Evolutionary conservation across 2,329 filamentous ascomycete species (phyloP), one percentile per base, ranked within the genome.

Genomic region (Escovopsis sp.): DNA sequence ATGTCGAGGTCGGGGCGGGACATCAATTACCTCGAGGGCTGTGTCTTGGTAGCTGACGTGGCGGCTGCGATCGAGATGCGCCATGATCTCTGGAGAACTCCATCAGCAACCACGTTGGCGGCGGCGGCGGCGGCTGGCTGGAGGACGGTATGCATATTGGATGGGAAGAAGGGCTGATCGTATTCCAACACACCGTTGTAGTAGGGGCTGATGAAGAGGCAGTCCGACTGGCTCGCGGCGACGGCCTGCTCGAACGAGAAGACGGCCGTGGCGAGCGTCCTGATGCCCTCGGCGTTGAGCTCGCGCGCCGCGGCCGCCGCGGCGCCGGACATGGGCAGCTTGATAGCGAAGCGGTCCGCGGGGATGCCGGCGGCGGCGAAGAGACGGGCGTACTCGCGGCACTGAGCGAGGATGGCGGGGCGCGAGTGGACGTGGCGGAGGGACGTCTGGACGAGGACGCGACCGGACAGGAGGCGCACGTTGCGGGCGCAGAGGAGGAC

Each of bases 191-290:
- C 43, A 52, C 50, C 48, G 18, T 53, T 51, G 26, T 45, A 51
- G 28, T 53, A 52, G 9, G 49, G 51, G 38, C 51, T 52, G 33
- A 53, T 50, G 34, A 45, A 51, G 4, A 52, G 42, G 40, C 51
- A 53, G 11, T 43, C 39, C 11, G 50, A 44, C 44, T 53, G 51
- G 32, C 50, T 52, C 4, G 51, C 51, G 19, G 51, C 51, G 41
- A 53, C 41, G n/a, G 46, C 51, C 44, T 52, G 51, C 39, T 47
- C 42, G 9, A 53, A 38, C 19, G 45, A 45, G 40, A 53, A 53
- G 6, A 52, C 44, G 36, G 48, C 36, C 23, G 51, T 53, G 12
- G 46, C 51, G 11, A 52, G 46, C 30, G 47, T 53, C 33, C 49
- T 40, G 30, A 53, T 52, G 33, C 51, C 51, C 39, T 53, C 51